phyloP scores from a whole-genome alignment of 2,329 filamentous ascomycete genomes.

The Aureobasidium sp. region DNA sequence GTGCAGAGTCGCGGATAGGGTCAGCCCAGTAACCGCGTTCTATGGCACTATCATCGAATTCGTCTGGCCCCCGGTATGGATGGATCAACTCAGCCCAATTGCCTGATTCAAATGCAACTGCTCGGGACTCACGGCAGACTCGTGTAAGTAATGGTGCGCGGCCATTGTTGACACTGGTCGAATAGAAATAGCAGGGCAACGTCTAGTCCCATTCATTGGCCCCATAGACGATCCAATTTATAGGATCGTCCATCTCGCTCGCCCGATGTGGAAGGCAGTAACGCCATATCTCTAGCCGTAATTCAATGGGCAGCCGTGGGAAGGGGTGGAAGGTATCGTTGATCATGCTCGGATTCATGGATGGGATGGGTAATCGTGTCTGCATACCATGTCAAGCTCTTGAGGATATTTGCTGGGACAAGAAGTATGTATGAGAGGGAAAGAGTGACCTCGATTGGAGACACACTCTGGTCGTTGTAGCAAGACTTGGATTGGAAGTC shows the following conservation, averaged over 20 bases:
- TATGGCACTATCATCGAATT: background rate
- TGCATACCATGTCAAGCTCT: background rate
- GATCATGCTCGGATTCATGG: background rate
- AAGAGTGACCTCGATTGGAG: no score
- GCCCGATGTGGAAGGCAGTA: slow-evolving; percentile 18
- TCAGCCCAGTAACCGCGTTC: background rate
- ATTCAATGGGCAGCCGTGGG: slow-evolving; percentile 16
- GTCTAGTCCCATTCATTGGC: background rate
- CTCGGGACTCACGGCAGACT: slow-evolving; percentile 16
- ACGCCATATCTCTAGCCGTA: slow-evolving; percentile 18
- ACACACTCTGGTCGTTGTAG: no score
- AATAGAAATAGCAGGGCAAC: background rate
- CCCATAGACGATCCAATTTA: background rate
- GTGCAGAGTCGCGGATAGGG: background rate
- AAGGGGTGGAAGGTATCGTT: slow-evolving; percentile 16
- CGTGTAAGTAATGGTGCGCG: slow-evolving; percentile 16
- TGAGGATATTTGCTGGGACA: background rate
- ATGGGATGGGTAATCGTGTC: background rate
- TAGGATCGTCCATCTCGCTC: slow-evolving; percentile 12
- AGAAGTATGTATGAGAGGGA: background rate
- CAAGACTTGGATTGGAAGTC: no score
- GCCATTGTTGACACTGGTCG: slow-evolving; percentile 7
- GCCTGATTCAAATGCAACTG: slow-evolving; percentile 10
- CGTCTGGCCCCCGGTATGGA: no score
- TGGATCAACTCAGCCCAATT: background rate